These are phyloP conservation scores for Cairneyella variabilis DNA, from an alignment of 495 filamentous ascomycete species.

Conservation along the genomic window DNA sequence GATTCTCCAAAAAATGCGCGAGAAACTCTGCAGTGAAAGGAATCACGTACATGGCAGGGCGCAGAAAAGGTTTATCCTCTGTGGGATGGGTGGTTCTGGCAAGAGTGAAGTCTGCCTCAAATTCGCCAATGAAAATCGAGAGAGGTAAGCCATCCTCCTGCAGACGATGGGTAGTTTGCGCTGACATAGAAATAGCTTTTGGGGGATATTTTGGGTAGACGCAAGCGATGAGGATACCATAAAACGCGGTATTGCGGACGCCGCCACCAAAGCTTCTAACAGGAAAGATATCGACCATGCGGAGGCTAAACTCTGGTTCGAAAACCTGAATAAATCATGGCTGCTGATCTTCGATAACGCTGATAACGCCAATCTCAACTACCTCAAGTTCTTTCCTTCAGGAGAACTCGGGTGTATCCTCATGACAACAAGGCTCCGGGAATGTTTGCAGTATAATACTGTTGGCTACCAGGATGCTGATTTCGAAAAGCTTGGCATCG, in stretches of 20 bases:
- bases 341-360: slow-evolving; percentile 46
- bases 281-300: slow-evolving; percentile 17
- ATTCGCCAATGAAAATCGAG: background rate
- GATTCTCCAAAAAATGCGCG: background rate
- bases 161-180: background rate
- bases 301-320: background rate
- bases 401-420: background rate
- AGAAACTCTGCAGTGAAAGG: background rate
- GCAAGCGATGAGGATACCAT: slow-evolving; percentile 29
- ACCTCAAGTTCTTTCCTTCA: slow-evolving; percentile 33
- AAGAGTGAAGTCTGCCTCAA: background rate
- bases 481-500: background rate
- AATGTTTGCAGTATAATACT: background rate
- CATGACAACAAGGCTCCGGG: background rate
- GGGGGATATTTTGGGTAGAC: slow-evolving; percentile 44
- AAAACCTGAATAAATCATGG: slow-evolving; percentile 28
- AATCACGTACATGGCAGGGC: too few relatives aligned
- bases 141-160: too few relatives aligned
- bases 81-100: background rate
- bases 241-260: slow-evolving; percentile 27
- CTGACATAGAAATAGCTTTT: slow-evolving; percentile 28
- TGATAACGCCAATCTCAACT: slow-evolving; percentile 35
- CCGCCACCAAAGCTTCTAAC: slow-evolving; percentile 18
- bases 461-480: background rate
- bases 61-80: background rate